phyloP scores from a whole-genome alignment of 441 rosid species.

The Aquilaria agallochum region DNA sequence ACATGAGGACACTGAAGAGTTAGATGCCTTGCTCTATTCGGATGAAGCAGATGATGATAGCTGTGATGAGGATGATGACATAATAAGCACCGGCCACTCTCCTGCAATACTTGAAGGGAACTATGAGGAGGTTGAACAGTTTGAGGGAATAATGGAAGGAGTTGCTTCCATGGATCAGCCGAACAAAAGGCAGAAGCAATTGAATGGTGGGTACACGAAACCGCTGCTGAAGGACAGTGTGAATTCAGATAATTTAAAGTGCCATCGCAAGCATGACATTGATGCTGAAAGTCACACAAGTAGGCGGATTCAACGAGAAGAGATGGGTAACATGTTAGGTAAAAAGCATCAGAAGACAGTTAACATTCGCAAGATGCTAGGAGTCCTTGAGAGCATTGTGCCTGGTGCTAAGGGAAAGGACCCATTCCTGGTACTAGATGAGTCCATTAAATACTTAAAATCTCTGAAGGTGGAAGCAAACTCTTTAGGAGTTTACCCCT shows the following conservation, averaged over 20 bases:
- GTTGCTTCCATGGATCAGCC: conserved; percentile 29
- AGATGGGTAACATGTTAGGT: conserved; percentile 22
- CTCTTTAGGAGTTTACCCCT: conserved; percentile 37
- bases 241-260: conserved; percentile 22
- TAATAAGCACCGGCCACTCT: conserved; percentile 73
- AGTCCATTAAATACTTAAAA: conserved; percentile 65
- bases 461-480: conserved; percentile 47
- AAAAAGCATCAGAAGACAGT: conserved; percentile 34
- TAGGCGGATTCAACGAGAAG: conserved; percentile 25
- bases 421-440: conserved; percentile 57
- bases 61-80: conserved; percentile 49
- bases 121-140: conserved; percentile 22
- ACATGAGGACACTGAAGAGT: conserved; percentile 82
- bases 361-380: conserved; percentile 47
- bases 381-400: conserved; percentile 53
- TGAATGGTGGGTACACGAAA: conserved; percentile 18
- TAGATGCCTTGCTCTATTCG: conserved; percentile 70
- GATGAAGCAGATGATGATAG: conserved; percentile 41
- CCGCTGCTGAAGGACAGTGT: conserved; percentile 37
- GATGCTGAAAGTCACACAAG: conserved; percentile 41
- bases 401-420: conserved; percentile 70
- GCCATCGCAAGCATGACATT: conserved; percentile 22
- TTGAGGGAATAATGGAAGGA: conserved; percentile 33
- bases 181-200: conserved; percentile 52
- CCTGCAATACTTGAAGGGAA: conserved; percentile 38